A percentile compares a stretch with the other conserved stretches of the same genome.
These are phyloP conservation scores for Cymbopogon citratus DNA, from an alignment of 176 grass and related monocot genomes.

Conservation along the genomic window DNA sequence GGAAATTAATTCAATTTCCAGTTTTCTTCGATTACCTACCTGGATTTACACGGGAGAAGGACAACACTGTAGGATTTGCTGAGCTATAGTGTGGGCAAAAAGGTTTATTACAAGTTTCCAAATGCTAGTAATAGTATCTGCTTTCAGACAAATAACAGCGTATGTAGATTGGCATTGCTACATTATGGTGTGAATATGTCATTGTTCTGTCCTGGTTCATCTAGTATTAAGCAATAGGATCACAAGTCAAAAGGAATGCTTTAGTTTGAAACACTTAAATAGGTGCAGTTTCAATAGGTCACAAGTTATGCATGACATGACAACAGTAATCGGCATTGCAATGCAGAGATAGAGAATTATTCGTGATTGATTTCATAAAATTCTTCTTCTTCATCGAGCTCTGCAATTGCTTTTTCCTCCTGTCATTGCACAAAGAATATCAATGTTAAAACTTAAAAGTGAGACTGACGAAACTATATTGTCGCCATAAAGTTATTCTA, in stretches of 20 bases:
- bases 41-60: slow-evolving; percentile 11
- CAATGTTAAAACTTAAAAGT: slow-evolving; percentile 22
- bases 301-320: slow-evolving; percentile 15
- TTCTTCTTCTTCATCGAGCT: slow-evolving; percentile 74
- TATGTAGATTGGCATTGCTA: not conserved
- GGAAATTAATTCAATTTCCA: slow-evolving; percentile 35
- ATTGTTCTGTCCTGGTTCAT: not conserved
- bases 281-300: not conserved
- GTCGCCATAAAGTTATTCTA: not conserved
- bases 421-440: slow-evolving; percentile 31
- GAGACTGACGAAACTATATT: not conserved
- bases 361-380: slow-evolving; percentile 72
- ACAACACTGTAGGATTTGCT: not conserved
- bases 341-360: slow-evolving; percentile 39
- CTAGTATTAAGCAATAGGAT: not conserved
- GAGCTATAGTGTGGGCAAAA: not conserved
- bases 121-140: not conserved
- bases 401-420: slow-evolving; percentile 60
- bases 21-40: slow-evolving; percentile 22
- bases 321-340: not conserved
- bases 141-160: not conserved
- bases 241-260: slow-evolving; percentile 13
- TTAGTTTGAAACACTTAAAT: not conserved
- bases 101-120: not conserved
- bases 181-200: not conserved